Percentiles rank a stretch among this genome's conserved stretches.
These are phyloP conservation scores for Penicillium corylophilum DNA, from an alignment of 2,329 filamentous ascomycete species.

Conservation along the genomic window DNA sequence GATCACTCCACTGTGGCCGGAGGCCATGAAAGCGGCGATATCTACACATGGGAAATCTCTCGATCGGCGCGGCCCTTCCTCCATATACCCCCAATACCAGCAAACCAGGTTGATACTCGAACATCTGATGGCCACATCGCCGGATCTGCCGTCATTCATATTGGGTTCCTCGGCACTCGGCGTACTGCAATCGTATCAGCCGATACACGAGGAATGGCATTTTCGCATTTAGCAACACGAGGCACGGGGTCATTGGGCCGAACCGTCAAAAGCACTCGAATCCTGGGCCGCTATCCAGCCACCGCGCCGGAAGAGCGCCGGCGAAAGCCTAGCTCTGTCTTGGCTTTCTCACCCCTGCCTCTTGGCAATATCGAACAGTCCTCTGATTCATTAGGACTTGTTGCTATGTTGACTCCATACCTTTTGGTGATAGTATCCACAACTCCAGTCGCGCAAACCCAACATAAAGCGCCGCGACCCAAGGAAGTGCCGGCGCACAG, in stretches of 20 bases:
- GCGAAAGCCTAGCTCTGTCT: slow-evolving; percentile 88
- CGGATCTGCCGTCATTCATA: slow-evolving; percentile 75
- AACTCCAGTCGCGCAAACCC: slow-evolving; percentile 91
- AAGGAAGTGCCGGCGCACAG: slow-evolving; percentile 89
- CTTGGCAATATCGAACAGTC: slow-evolving; percentile 90
- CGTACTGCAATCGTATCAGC: slow-evolving; percentile 94
- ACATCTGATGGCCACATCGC: slow-evolving; percentile 79
- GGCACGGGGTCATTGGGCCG: slow-evolving; percentile 84
- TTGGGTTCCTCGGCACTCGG: slow-evolving; percentile 92
- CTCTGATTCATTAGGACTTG: slow-evolving; percentile 84
- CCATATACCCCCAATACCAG: slow-evolving; percentile 74
- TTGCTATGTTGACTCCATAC: slow-evolving; percentile 94
- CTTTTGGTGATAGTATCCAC: slow-evolving; percentile 95
- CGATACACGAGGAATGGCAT: slow-evolving; percentile 94
- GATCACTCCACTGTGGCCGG: slow-evolving; percentile 90
- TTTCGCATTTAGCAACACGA: slow-evolving; percentile 90
- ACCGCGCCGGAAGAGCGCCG: slow-evolving; percentile 60
- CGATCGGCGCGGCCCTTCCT: slow-evolving; percentile 84
- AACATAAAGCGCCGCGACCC: slow-evolving; percentile 87
- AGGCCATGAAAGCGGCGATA: slow-evolving; percentile 84
- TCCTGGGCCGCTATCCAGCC: slow-evolving; percentile 86
- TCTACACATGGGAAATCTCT: slow-evolving; percentile 94
- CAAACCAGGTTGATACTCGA: slow-evolving; percentile 62
- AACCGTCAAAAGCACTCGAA: slow-evolving; percentile 82
- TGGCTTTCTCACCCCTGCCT: slow-evolving; percentile 86